Evolutionary conservation across 2,329 filamentous ascomycete genomes (phyloP).

Genomic region (Fusarium nodosum): DNA sequence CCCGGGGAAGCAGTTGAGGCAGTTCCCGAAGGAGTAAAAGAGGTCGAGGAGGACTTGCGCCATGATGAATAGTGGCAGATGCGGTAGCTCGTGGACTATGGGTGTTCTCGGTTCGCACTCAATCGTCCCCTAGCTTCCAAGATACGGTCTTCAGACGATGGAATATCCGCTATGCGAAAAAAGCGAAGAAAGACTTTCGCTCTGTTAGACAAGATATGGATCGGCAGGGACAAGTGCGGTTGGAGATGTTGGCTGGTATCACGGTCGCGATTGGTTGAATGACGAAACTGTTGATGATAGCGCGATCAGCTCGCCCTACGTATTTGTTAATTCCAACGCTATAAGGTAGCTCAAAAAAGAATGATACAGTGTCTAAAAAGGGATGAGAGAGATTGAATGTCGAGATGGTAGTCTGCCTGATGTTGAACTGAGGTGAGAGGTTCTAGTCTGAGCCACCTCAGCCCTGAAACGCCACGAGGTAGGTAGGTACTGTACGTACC

Average conservation of each 20-base stretch:
- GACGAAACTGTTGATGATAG: constrained; percentile 1
- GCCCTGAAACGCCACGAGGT: constrained; percentile 20
- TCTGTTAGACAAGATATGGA: constrained; percentile 20
- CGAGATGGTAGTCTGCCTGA: constrained; percentile 35
- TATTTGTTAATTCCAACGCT: background rate
- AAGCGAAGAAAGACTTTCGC: constrained; percentile 1
- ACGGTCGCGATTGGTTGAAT: constrained; percentile 30
- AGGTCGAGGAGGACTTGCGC: constrained; percentile 89
- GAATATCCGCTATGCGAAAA: constrained; percentile 1
- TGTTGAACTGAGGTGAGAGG: constrained; percentile 29
- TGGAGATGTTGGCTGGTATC: constrained; percentile 9
- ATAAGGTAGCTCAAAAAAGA: background rate
- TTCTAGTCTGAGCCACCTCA: constrained; percentile 46
- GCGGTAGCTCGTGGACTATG: constrained; percentile 3
- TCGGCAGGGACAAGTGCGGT: constrained; percentile 33
- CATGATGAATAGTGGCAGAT: constrained; percentile 63
- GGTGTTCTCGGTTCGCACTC: background rate
- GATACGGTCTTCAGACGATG: background rate
- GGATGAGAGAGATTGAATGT: constrained; percentile 7
- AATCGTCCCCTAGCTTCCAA: constrained; percentile 7
- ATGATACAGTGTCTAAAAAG: constrained; percentile 3
- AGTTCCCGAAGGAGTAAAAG: constrained; percentile 92
- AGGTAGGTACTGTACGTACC: constrained; percentile 8
- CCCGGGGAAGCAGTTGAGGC: constrained; percentile 95
- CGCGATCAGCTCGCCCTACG: too few species aligned